Percentiles rank a stretch among this genome's conserved stretches.
phyloP scores from a whole-genome alignment of 2,329 filamentous ascomycete species.

The Colletotrichum higginsianum region DNA sequence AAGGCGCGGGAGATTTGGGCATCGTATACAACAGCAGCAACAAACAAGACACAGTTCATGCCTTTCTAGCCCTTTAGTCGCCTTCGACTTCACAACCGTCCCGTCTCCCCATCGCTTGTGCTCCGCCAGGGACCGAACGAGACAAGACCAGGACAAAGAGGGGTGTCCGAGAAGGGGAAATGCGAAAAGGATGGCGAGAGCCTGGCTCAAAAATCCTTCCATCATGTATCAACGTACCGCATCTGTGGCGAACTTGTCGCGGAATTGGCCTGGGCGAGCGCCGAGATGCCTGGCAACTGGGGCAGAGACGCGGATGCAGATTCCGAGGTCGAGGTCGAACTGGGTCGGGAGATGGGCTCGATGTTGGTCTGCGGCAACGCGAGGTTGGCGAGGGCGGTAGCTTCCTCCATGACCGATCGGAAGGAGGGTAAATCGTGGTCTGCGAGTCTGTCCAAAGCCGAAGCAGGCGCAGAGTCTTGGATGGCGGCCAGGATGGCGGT shows the following conservation, averaged over 20 bases:
- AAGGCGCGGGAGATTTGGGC: background rate
- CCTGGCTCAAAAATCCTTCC: background rate
- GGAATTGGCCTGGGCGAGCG: slow-evolving; percentile 59
- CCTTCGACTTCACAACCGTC: too few relatives aligned
- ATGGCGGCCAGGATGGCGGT: slow-evolving; percentile 28
- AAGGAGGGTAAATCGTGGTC: slow-evolving; percentile 18
- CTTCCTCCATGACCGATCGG: slow-evolving; percentile 62
- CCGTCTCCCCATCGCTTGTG: background rate
- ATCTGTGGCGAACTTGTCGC: slow-evolving; percentile 60
- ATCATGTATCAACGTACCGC: slow-evolving; percentile 57
- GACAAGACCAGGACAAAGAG: too few relatives aligned
- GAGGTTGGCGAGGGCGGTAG: slow-evolving; percentile 41
- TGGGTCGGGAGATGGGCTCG: slow-evolving; percentile 64
- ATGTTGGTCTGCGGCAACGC: slow-evolving; percentile 48
- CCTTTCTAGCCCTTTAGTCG: background rate
- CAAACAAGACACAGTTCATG: background rate
- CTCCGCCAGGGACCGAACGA: background rate
- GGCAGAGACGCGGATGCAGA: slow-evolving; percentile 52
- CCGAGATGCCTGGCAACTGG: slow-evolving; percentile 63
- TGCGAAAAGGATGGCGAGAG: background rate
- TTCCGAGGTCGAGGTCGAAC: slow-evolving; percentile 60
- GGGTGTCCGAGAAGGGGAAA: background rate
- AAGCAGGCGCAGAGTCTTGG: slow-evolving; percentile 27
- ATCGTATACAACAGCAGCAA: background rate
- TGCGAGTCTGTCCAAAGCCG: slow-evolving; percentile 24